Evolutionary conservation across 2,329 filamentous ascomycete species (phyloP).

Genomic region (Cadophora luteo-olivacea): DNA sequence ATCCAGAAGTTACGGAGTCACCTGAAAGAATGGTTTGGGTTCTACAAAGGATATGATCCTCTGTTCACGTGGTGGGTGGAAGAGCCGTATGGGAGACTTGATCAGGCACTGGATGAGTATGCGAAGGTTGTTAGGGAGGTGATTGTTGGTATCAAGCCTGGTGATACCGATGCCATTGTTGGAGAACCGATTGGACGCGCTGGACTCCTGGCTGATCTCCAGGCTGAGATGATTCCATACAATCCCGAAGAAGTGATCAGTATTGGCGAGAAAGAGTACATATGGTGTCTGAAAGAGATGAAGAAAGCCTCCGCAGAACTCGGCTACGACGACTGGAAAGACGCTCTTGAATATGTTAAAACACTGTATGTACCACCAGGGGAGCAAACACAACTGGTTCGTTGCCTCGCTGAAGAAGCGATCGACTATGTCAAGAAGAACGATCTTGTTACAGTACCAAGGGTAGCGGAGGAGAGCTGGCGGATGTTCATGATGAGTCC

Average conservation of each 20-base stretch:
- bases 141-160: conserved; percentile 53
- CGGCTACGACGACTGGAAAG: conserved; percentile 58
- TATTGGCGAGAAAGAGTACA: conserved; percentile 58
- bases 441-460: conserved; percentile 61
- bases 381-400: conserved; percentile 59
- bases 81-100: conserved; percentile 51
- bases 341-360: conserved; percentile 62
- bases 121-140: conserved; percentile 48
- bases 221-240: conserved; percentile 64
- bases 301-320: conserved; percentile 55
- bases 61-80: conserved; percentile 63
- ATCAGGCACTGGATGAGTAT: conserved; percentile 47
- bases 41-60: conserved; percentile 63
- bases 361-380: conserved; percentile 59
- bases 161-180: conserved; percentile 57
- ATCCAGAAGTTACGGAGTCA: conserved; percentile 49
- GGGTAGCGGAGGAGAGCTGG: conserved; percentile 58
- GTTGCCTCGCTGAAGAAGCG: conserved; percentile 57
- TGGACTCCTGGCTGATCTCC: conserved; percentile 57
- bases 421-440: conserved; percentile 58
- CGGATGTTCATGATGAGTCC: conserved; percentile 64
- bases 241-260: conserved; percentile 60
- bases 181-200: conserved; percentile 62
- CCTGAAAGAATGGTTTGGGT: conserved; percentile 55
- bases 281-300: conserved; percentile 64